Evolutionary conservation across 441 rosid genomes (phyloP).

Genomic region (Manihot esculenta): DNA sequence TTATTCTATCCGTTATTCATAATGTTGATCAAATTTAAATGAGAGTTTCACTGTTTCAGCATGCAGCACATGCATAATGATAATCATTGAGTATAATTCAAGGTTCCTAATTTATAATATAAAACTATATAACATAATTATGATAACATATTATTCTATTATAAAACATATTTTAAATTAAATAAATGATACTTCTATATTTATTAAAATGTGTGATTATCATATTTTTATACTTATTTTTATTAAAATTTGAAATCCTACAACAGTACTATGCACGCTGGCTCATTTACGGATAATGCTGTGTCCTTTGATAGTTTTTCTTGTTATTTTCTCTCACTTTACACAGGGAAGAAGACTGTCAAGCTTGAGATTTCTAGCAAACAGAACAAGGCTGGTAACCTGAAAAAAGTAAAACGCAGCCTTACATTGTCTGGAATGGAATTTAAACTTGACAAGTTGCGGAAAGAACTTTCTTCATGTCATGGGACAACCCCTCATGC

Average conservation of each 20-base stretch:
- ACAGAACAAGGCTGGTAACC: conserved; percentile 26
- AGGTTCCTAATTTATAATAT: too few relatives aligned
- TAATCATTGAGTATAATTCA: too few relatives aligned
- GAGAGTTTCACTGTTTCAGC: too few relatives aligned
- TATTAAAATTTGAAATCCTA: not conserved
- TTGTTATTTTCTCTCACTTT: conserved; percentile 12
- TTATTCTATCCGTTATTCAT: too few relatives aligned
- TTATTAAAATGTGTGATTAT: too few relatives aligned
- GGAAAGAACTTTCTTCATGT: conserved; percentile 64
- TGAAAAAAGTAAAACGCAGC: conserved; percentile 49
- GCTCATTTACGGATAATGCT: not conserved
- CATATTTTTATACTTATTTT: too few relatives aligned
- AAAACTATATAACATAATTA: too few relatives aligned
- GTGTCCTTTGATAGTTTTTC: not conserved
- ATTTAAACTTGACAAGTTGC: conserved; percentile 73
- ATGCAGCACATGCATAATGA: too few relatives aligned
- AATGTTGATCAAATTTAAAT: too few relatives aligned
- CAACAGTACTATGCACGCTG: not conserved
- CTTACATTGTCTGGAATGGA: conserved; percentile 50
- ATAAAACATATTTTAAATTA: too few relatives aligned
- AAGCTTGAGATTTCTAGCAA: conserved; percentile 59
- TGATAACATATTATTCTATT: too few relatives aligned
- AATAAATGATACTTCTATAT: too few relatives aligned
- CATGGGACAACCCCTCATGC: conserved; percentile 87
- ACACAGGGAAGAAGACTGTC: conserved; percentile 61